phyloP scores from a whole-genome alignment of 2,329 filamentous ascomycete species.

The Amauroascus verrucosus region DNA sequence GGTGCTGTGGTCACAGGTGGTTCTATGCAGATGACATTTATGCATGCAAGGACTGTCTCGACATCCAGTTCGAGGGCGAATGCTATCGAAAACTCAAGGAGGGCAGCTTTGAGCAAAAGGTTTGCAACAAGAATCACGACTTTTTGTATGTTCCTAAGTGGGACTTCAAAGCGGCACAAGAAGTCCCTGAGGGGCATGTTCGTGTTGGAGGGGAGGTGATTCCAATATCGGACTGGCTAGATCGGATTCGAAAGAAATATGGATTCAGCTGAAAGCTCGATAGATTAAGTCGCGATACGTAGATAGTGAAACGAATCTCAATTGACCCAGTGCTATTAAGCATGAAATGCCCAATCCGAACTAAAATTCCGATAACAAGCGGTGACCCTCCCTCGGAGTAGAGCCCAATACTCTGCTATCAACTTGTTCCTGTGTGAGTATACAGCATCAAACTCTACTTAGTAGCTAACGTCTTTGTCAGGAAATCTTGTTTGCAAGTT shows the following conservation, averaged over 20 bases:
- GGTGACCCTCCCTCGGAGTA: too few species aligned
- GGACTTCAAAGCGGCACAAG: conserved; percentile 17
- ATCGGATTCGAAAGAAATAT: conserved; percentile 17
- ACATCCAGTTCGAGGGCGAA: conserved; percentile 19
- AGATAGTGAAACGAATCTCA: too few species aligned
- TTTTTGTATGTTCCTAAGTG: conserved; percentile 21
- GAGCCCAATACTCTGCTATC: too few species aligned
- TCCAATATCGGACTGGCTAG: conserved; percentile 20
- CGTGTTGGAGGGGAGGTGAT: conserved; percentile 20
- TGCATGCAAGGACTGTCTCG: conserved; percentile 23
- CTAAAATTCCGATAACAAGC: too few species aligned
- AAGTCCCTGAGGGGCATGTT: conserved; percentile 18
- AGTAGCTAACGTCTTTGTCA: too few species aligned
- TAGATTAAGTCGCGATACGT: background rate
- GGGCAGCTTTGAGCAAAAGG: conserved; percentile 21
- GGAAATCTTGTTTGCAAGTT: too few species aligned
- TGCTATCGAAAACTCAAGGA: conserved; percentile 19
- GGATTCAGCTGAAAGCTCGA: background rate
- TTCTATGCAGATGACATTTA: conserved; percentile 22
- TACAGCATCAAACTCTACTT: too few species aligned
- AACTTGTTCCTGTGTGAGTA: too few species aligned
- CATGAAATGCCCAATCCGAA: too few species aligned
- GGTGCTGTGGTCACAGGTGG: conserved; percentile 16
- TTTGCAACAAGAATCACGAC: conserved; percentile 21
- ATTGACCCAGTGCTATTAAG: too few species aligned